A percentile compares a stretch with the other conserved stretches of the same genome.
phyloP scores from a whole-genome alignment of 106 monocot genomes.

The Gastrodia elata region DNA sequence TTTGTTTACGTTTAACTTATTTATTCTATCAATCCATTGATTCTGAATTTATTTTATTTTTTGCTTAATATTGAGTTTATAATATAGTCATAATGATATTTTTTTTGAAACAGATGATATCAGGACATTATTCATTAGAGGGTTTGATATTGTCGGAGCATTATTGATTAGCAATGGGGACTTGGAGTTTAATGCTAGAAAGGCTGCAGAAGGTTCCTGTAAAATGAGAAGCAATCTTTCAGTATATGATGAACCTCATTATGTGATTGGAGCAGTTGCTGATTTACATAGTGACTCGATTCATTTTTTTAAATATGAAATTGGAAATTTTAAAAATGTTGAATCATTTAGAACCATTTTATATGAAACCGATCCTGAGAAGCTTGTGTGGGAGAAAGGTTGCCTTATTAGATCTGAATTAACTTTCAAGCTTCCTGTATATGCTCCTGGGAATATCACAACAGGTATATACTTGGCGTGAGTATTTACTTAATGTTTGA shows the following conservation, averaged over 20 bases:
- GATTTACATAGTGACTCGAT: conserved; percentile 32
- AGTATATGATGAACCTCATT: conserved; percentile 22
- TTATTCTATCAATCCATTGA: background rate
- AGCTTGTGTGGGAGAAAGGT: conserved; percentile 63
- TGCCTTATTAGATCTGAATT: conserved; percentile 75
- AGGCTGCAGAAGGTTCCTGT: conserved; percentile 43
- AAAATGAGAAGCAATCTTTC: conserved; percentile 43
- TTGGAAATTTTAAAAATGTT: conserved; percentile 17
- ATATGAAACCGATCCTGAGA: conserved; percentile 55
- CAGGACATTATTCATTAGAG: conserved; percentile 48
- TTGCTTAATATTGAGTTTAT: background rate
- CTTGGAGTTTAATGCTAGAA: conserved; percentile 37
- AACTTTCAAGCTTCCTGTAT: conserved; percentile 61
- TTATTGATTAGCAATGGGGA: conserved; percentile 32
- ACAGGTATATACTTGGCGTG: conserved; percentile 29
- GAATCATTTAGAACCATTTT: conserved; percentile 31
- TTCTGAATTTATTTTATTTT: background rate
- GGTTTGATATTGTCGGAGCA: conserved; percentile 78
- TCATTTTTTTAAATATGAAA: conserved; percentile 41
- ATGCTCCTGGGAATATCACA: conserved; percentile 35
- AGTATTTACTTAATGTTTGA: background rate
- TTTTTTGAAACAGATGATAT: conserved; percentile 56
- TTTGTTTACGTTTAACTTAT: background rate
- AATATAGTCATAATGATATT: background rate
- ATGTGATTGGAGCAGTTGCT: conserved; percentile 49